phyloP scores from a whole-genome alignment of 2,329 filamentous ascomycete species.

The Lecanicillium sp. region DNA sequence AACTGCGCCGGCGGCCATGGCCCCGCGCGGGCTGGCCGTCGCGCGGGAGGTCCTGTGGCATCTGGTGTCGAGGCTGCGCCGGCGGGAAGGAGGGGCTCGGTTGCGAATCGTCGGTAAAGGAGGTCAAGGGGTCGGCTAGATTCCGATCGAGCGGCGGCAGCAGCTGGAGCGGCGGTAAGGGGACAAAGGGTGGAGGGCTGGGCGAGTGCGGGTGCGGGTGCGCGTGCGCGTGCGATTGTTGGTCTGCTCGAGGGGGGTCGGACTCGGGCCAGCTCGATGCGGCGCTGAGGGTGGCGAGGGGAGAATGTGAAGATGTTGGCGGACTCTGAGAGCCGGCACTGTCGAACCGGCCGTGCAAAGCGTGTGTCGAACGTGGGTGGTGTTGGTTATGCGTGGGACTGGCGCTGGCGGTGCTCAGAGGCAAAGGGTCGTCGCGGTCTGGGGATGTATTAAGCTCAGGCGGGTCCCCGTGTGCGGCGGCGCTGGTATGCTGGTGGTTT shows the following conservation, averaged over 20 bases:
- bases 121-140: background rate
- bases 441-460: background rate
- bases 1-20: constrained; percentile 28
- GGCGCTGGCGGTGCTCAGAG: background rate
- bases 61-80: background rate
- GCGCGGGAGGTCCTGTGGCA: constrained; percentile 2
- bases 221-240: background rate
- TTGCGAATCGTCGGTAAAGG: background rate
- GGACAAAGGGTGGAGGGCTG: background rate
- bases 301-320: background rate
- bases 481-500: background rate
- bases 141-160: constrained; percentile 16
- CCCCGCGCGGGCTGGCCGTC: constrained; percentile 17
- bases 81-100: background rate
- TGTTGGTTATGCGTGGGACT: background rate
- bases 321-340: background rate
- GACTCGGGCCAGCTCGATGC: background rate
- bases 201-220: background rate
- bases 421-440: background rate
- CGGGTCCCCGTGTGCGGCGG: background rate
- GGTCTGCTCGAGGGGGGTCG: background rate
- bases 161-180: constrained; percentile 2
- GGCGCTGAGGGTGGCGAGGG: background rate
- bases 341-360: background rate
- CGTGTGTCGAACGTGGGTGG: background rate